Evolutionary conservation across 2,329 filamentous ascomycete genomes (phyloP).

Genomic region (Aspergillus luchuensis): DNA sequence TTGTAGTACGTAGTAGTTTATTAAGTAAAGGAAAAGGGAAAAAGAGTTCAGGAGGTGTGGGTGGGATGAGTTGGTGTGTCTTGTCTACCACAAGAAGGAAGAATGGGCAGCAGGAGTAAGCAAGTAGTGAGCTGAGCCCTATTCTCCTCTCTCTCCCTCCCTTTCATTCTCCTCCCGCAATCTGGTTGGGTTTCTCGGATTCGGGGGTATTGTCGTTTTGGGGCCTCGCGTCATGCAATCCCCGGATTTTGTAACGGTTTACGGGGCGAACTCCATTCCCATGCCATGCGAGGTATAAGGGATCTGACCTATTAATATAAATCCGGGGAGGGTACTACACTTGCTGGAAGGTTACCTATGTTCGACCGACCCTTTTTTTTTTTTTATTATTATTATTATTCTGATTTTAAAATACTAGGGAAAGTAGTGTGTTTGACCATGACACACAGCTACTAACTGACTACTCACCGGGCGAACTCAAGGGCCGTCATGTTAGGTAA

Average conservation of each 20-base stretch:
- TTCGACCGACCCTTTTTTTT: background rate
- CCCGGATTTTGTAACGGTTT: slow-evolving; percentile 12
- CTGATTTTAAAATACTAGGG: no score
- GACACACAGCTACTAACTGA: no score
- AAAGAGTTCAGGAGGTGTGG: background rate
- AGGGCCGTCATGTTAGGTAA: slow-evolving; percentile 22
- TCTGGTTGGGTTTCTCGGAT: background rate
- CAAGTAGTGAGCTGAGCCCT: background rate
- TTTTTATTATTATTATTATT: no score
- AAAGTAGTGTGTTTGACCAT: no score
- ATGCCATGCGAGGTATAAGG: background rate
- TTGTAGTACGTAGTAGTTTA: background rate
- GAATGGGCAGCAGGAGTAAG: background rate
- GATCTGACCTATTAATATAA: background rate
- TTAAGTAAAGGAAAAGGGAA: background rate
- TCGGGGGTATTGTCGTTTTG: slow-evolving; percentile 8
- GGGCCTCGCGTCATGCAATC: slow-evolving; percentile 11
- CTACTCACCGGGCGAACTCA: slow-evolving; percentile 5
- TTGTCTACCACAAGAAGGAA: background rate
- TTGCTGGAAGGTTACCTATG: no score
- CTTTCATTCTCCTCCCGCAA: background rate
- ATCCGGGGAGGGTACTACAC: background rate
- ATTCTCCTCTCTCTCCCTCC: no score
- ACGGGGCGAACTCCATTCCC: slow-evolving; percentile 2
- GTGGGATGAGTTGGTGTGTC: background rate